Base-by-base conservation (phyloP, 2,329 filamentous ascomycete genomes). In the Pestalotiopsis sp. region DNA sequence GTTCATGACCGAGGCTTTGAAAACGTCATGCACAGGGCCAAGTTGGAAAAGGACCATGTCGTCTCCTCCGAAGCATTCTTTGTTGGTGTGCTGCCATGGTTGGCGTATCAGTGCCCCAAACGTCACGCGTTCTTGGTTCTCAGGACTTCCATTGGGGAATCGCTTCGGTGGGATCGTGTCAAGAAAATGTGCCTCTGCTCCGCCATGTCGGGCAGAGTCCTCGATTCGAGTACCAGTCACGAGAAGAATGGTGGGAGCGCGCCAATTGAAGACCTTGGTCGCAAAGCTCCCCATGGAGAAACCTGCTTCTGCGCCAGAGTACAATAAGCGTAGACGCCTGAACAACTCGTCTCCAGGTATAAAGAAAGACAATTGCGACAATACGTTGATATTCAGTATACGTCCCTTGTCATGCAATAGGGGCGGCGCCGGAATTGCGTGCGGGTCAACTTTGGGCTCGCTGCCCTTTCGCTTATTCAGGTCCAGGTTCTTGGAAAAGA, bases 201-300 rank as follows among this genome's bases (percentile, higher is more conserved):
- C 86, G 14, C 84, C 81, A 13, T 80, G 78, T 1, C 68, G 69
- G 25, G 85, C 81, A 56, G 79, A 76, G 23, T 86, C 81, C 2
- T 83, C 78, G 6, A 94, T 82, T 5, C 90, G 85, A 4, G 85
- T 88, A 23, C 92, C 92, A 23, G 88, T 87, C 1, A 94, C 89
- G 1, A 94, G 84, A 12, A 94, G 82, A 20, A 94, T 87, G 0
- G 92, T 93, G 0, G 92, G 92, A 0, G 91, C 91, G 57, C 88
- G 85, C 92, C 92, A 94, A 77, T 94, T 92, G 80, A 94, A 92
- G 2, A 93, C 90, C 73, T 90, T 91, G 23, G 90, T 87, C 76
- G 94, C 90, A 71, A 94, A 94, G 67, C 90, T 91, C 25, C 92
- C 91, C 88, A 94, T 91, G 23, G 91, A 93, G 79, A 94, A 94